phyloP scores from a whole-genome alignment of 345 rosid species.

The Eucalyptus erythrocorys region DNA sequence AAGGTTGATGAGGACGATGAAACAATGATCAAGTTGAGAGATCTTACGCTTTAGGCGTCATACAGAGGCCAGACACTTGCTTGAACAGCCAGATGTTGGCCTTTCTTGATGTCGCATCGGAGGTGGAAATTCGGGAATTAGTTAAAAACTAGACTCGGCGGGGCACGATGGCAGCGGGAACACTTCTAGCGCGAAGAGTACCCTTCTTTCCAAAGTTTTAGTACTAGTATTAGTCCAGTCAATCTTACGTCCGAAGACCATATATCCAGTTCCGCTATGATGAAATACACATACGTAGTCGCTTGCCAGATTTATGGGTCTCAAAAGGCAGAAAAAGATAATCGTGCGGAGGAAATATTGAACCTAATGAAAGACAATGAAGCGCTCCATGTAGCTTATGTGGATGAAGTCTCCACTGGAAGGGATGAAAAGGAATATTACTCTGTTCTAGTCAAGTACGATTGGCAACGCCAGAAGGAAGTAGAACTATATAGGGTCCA shows the following conservation, averaged over 20 bases:
- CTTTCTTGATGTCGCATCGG: conserved; percentile 88
- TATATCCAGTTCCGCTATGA: conserved; percentile 56
- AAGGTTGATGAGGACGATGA: conserved; percentile 25
- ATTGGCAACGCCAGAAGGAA: conserved; percentile 55
- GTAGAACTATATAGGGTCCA: conserved; percentile 84
- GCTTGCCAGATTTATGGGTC: conserved; percentile 90
- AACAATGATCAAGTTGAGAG: conserved; percentile 57
- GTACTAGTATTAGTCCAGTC: conserved; percentile 45
- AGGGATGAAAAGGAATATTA: conserved; percentile 55
- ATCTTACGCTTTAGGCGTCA: conserved; percentile 89
- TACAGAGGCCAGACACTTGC: conserved; percentile 91
- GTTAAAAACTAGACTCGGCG: conserved; percentile 54
- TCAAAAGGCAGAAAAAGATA: conserved; percentile 72
- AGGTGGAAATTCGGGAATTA: conserved; percentile 64
- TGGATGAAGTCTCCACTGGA: conserved; percentile 61
- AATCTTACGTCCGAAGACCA: conserved; percentile 51
- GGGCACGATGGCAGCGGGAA: conserved; percentile 16
- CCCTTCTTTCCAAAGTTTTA: conserved; percentile 30
- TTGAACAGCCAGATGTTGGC: conserved; percentile 86
- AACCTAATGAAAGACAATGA: conserved; percentile 68
- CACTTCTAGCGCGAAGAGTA: background rate
- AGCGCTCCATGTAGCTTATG: conserved; percentile 93
- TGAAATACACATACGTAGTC: conserved; percentile 81
- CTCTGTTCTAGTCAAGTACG: conserved; percentile 88
- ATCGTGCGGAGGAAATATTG: conserved; percentile 68